Percentiles rank a stretch among this genome's conserved stretches.
These are phyloP conservation scores for Capsicum rhomboideum DNA, from an alignment of 257 asterid species.

Conservation along the genomic window DNA sequence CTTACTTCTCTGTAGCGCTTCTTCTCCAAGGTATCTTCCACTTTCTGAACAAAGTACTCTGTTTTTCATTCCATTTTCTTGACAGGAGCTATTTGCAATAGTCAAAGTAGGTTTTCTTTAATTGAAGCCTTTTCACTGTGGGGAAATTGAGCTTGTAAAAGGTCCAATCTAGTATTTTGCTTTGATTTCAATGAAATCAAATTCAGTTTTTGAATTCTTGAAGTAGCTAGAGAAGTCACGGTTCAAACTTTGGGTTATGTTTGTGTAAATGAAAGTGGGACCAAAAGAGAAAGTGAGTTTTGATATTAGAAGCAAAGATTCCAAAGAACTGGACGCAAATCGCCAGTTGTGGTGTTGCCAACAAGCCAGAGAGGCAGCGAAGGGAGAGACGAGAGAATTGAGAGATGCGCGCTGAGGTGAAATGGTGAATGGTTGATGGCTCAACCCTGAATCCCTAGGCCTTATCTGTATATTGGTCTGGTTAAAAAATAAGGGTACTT, in stretches of 20 bases:
- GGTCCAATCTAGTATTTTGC: background rate
- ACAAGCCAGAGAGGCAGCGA: background rate
- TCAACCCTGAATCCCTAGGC: background rate
- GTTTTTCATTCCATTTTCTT: background rate
- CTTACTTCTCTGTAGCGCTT: background rate
- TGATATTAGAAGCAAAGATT: background rate
- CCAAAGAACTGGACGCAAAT: background rate
- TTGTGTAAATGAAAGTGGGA: background rate
- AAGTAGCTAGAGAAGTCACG: background rate
- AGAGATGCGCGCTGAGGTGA: background rate
- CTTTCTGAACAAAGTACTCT: background rate
- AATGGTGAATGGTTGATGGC: background rate
- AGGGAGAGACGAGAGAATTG: background rate
- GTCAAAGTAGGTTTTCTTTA: background rate
- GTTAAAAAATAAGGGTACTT: background rate
- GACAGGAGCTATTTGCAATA: background rate
- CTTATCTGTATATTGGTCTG: background rate
- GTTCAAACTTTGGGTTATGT: background rate
- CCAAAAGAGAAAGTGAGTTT: background rate
- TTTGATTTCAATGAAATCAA: background rate
- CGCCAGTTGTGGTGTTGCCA: background rate
- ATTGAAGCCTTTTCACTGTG: background rate
- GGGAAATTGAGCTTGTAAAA: background rate
- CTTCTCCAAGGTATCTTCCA: background rate
- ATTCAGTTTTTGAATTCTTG: background rate